Base-by-base conservation (phyloP, 352 stramenopile species). In the Globisporangium mamillatum region DNA sequence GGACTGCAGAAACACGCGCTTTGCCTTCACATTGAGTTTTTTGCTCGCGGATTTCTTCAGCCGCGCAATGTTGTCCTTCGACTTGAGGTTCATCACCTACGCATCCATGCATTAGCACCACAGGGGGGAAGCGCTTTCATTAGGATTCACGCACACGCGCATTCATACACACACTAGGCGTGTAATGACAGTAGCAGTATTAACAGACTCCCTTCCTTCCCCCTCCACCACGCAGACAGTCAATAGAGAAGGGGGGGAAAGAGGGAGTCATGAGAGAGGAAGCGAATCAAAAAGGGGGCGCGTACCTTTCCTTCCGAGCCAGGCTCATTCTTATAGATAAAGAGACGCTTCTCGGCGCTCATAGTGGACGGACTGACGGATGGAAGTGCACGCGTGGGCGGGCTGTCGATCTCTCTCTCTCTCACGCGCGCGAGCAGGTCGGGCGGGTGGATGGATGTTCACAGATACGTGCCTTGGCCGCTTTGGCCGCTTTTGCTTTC, bases 261-360 rank as follows among this genome's bases (percentile, higher is more conserved):
- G 53, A 58, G 53, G 24, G 24, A 18, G 24, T 18, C 18, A 60
- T 24, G 54, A 36, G 34, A 50, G 48, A 10, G 34, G 9, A 38
- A 1, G 10, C 6, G 36, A 16, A 25, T 5, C 3, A 20, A 10
- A 55, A 10, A 14, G 20, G 24, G 34, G 36, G n/a, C 1, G 1
- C 70, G 52, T 52, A 93, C 86, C 75, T 93, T 93, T 50, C 84
- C 87, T 76, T 93, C 83, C 59, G 87, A 91, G 32, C 82, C 84
- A 22, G 83, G 84, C 66, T 94, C 87, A 75, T 94, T 94, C 74
- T 89, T 88, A 76, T 94, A 93, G 71, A 94, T 93, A 66, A 94
- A 93, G 44, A 94, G 75, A 41, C 87, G 82, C 84, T 91, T 94
- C 61, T 94, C 87, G 68, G 72, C 60, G 63, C 77, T 91, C 82